phyloP scores from a whole-genome alignment of 768 basidiomycete species.

The Suillus spraguei region DNA sequence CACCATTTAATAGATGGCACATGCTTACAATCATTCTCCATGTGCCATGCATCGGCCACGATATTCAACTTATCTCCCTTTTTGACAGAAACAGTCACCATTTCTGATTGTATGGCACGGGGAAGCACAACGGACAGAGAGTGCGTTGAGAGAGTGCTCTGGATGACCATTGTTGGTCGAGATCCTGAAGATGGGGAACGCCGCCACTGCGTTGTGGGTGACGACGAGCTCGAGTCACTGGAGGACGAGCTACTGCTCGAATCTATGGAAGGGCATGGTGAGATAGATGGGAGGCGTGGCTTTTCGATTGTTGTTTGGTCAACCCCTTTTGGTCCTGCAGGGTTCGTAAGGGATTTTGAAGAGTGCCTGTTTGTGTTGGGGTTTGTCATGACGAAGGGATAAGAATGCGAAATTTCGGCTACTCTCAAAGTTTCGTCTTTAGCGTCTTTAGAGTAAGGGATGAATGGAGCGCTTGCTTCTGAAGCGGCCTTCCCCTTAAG shows the following conservation, averaged over 20 bases:
- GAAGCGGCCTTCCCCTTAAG: constrained; percentile 32
- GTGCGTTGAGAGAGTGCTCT: constrained; percentile 42
- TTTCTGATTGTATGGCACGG: constrained; percentile 51
- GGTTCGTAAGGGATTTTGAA: constrained; percentile 32
- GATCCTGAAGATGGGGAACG: constrained; percentile 36
- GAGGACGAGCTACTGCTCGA: constrained; percentile 21
- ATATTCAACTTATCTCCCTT: constrained; percentile 58
- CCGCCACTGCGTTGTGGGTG: constrained; percentile 33
- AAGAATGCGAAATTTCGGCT: constrained; percentile 3
- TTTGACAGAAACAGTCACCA: constrained; percentile 65
- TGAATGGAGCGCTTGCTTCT: constrained; percentile 17
- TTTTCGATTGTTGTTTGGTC: constrained; percentile 33
- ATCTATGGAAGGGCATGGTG: constrained; percentile 30
- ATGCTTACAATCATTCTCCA: constrained; percentile 59
- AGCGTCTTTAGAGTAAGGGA: constrained; percentile 17
- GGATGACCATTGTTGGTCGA: constrained; percentile 47
- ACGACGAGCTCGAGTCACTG: constrained; percentile 23
- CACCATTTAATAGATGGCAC: neutral
- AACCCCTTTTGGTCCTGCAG: constrained; percentile 24
- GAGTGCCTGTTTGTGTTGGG: constrained; percentile 31
- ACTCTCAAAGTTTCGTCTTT: constrained; percentile 23
- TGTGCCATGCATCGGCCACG: constrained; percentile 65
- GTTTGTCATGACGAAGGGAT: constrained; percentile 25
- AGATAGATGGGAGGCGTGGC: constrained; percentile 30
- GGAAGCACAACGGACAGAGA: constrained; percentile 53